Base-by-base conservation (phyloP, 148 eudicot genomes). In the Camellia japonica region DNA sequence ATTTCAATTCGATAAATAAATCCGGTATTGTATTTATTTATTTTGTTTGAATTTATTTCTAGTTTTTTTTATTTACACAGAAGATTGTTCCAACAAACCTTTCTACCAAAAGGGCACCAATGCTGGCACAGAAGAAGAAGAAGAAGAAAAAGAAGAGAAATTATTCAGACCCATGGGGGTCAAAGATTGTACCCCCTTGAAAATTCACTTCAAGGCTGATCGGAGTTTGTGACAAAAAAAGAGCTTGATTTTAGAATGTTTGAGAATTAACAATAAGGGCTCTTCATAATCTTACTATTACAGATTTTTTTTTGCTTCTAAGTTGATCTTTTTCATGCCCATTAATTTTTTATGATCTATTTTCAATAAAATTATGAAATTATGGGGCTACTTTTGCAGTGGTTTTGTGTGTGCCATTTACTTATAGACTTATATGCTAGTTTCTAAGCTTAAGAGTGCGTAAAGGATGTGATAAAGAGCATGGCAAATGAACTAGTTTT, bases 221-320 rank as follows among this genome's bases (percentile, higher is more conserved):
- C 88, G 99, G 79, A 93, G 99, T 84, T 86, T 96, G 91, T 88
- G 99, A 71, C 95, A 96, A 85, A 96, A 80, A 85, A 95, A 91
- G 80, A 84, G 87, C 87, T 77, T 96, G 88, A 81, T 71, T 18
- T 83, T 93, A 84, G 97, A 93, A 84, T 90, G 99, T 23, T 85
- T 96, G 85, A 92, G 98, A 90, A 92, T 96, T 74, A 98, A 96
- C 87, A 93, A 98, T 95, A 92, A 92, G 97, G 71, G 30, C 78
- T 80, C 80, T 71, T 54, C 75, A 74, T 60, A 58, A 75, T 51
- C 80, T 76, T 71, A 66, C 73, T 55, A 51, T 74, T 74, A 0
- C 80, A 44, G 71, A 62, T 76, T 55, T n/a, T n/a, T 20, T 66
- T 20, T 15, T 30, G 14, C 58, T 46, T 64, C 44, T 66, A 19